Evolutionary conservation across 1,284 basidiomycete genomes (phyloP).

Genomic region (Apiotrichum laibachii): DNA sequence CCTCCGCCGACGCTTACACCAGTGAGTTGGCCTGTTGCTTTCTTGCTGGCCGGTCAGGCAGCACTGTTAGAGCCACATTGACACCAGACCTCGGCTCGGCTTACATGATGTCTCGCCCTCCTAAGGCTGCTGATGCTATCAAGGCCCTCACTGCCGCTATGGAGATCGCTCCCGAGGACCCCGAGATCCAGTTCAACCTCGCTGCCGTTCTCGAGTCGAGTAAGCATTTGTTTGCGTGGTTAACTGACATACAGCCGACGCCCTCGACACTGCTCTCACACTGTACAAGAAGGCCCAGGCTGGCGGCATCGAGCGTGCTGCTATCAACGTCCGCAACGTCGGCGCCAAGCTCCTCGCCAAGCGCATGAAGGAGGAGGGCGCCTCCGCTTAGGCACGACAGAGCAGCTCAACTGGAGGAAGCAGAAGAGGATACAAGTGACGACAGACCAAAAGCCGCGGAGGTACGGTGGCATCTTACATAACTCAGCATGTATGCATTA

Average conservation of each 20-base stretch:
- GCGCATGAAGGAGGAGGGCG: slow-evolving; percentile 17
- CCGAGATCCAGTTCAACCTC: slow-evolving; percentile 91
- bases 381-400: neutral
- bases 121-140: slow-evolving; percentile 83
- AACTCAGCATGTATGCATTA: slow-evolving; percentile 1
- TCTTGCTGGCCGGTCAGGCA: neutral
- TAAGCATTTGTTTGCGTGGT: slow-evolving; percentile 19
- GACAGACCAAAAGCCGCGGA: too few relatives aligned
- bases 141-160: slow-evolving; percentile 84
- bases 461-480: neutral
- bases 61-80: neutral
- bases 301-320: slow-evolving; percentile 48
- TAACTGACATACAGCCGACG: slow-evolving; percentile 35
- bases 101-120: slow-evolving; percentile 81
- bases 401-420: neutral
- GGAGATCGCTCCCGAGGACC: slow-evolving; percentile 82
- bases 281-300: slow-evolving; percentile 47
- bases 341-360: slow-evolving; percentile 44
- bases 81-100: slow-evolving; percentile 81
- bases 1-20: slow-evolving; percentile 87
- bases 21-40: slow-evolving; percentile 55
- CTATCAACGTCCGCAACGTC: slow-evolving; percentile 48
- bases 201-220: slow-evolving; percentile 56
- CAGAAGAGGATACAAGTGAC: neutral
- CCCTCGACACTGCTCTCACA: slow-evolving; percentile 45